Evolutionary conservation across 495 filamentous ascomycete genomes (phyloP).

Genomic region (Penicillium odoratum): DNA sequence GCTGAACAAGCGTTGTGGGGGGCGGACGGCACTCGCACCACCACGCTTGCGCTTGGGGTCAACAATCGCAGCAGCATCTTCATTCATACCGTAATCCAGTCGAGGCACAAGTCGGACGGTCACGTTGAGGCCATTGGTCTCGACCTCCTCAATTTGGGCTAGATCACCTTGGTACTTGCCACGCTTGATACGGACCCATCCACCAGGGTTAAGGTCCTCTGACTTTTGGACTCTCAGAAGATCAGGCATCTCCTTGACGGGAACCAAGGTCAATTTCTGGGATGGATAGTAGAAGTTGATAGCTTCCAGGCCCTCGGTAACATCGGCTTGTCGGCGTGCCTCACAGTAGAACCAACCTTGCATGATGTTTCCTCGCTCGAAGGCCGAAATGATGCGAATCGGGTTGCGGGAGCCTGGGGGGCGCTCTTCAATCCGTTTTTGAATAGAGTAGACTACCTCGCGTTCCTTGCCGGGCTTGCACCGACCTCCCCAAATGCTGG

Average conservation of each 20-base stretch:
- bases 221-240: conserved; percentile 86
- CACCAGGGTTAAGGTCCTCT: conserved; percentile 79
- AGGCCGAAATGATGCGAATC: conserved; percentile 79
- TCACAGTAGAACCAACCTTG: conserved; percentile 95
- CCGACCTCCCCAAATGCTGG: conserved; percentile 91
- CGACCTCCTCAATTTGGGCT: conserved; percentile 90
- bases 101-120: conserved; percentile 84
- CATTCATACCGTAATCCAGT: conserved; percentile 85
- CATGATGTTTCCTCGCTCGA: conserved; percentile 86
- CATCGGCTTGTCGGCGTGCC: conserved; percentile 80
- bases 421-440: conserved; percentile 82
- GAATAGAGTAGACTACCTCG: conserved; percentile 81
- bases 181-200: conserved; percentile 86
- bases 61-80: conserved; percentile 63
- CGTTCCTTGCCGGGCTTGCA: conserved; percentile 94
- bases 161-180: conserved; percentile 86
- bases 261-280: conserved; percentile 78
- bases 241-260: conserved; percentile 98
- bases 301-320: conserved; percentile 75
- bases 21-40: conserved; percentile 56
- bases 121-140: conserved; percentile 87
- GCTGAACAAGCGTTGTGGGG: conserved; percentile 89
- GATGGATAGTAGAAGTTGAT: conserved; percentile 83
- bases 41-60: conserved; percentile 77
- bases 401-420: conserved; percentile 67